Percentiles rank a stretch among this genome's conserved stretches.
Conservation (phyloP, 2,329 filamentous ascomycete species). For the Chrysoporthe austroafricana region DNA sequence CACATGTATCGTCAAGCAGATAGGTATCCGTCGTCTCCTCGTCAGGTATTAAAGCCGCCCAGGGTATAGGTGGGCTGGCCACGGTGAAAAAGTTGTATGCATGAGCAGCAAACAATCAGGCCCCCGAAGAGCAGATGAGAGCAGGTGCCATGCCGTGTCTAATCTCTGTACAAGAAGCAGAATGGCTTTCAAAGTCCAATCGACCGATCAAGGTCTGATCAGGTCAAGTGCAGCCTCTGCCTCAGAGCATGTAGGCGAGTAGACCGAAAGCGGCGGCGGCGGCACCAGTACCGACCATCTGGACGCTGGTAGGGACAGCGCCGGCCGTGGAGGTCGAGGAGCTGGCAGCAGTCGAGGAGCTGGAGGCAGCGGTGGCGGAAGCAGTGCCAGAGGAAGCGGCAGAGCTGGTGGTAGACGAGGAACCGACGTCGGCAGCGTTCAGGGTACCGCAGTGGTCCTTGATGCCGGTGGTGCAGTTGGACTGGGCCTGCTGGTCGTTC, state of each 20-base stretch:
- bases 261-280: conserved; percentile 56
- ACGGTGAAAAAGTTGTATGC: conserved; percentile 24
- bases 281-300: conserved; percentile 48
- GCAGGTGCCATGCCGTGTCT: conserved; percentile 18
- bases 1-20: conserved; percentile 26
- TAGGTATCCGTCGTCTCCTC: conserved; percentile 30
- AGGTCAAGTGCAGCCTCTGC: conserved; percentile 19
- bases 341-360: conserved; percentile 28
- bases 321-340: conserved; percentile 32
- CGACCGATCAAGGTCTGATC: conserved; percentile 4
- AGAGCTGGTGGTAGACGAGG: conserved; percentile 22
- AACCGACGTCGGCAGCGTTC: conserved; percentile 37
- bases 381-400: conserved; percentile 27
- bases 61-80: conserved; percentile 25
- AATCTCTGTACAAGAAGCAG: conserved; percentile 30
- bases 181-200: conserved; percentile 16
- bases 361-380: conserved; percentile 31
- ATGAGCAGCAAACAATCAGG: conserved; percentile 2
- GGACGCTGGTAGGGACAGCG: conserved; percentile 38
- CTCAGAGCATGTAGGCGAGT: conserved; percentile 56
- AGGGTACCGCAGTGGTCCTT: conserved; percentile 52
- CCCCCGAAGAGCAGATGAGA: neutral
- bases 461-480: conserved; percentile 54
- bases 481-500: conserved; percentile 48
- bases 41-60: conserved; percentile 27